Evolutionary conservation across 1,284 basidiomycete species (phyloP).

Genomic region (Phellopilus nigrolimitatus): DNA sequence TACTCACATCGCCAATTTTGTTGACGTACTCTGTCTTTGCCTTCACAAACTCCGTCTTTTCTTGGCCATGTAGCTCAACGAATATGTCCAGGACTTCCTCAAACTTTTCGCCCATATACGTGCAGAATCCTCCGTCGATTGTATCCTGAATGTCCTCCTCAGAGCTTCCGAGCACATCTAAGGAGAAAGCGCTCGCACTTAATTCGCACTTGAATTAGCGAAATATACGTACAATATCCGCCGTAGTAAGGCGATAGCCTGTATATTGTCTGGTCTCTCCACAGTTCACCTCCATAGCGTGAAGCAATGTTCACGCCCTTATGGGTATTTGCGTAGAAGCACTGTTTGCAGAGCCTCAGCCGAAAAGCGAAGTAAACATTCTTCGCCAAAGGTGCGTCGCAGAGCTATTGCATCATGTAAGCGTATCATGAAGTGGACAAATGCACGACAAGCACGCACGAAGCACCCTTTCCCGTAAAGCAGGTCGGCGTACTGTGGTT

Average conservation of each 20-base stretch:
- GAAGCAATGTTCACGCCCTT: too few relatives aligned
- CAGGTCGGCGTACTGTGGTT: slow-evolving; percentile 24
- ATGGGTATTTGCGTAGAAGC: neutral
- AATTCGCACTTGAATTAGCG: too few relatives aligned
- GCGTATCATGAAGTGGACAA: too few relatives aligned
- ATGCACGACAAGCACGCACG: neutral
- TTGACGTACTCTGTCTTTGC: neutral
- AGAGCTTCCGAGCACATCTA: neutral
- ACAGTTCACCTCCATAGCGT: too few relatives aligned
- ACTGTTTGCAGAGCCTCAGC: neutral
- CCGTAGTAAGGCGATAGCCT: too few relatives aligned
- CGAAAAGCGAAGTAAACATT: slow-evolving; percentile 3
- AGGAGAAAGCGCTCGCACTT: neutral
- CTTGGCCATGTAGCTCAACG: neutral
- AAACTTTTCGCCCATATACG: neutral
- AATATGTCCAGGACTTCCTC: neutral
- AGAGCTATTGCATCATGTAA: neutral
- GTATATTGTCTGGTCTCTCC: too few relatives aligned
- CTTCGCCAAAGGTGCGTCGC: neutral
- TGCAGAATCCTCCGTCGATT: neutral
- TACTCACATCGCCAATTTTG: neutral
- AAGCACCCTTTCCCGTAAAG: slow-evolving; percentile 21
- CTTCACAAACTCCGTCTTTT: neutral
- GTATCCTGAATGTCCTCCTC: neutral
- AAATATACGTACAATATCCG: too few relatives aligned